Evolutionary conservation across 345 rosid genomes (phyloP).

Genomic region (Populus pruinosa): DNA sequence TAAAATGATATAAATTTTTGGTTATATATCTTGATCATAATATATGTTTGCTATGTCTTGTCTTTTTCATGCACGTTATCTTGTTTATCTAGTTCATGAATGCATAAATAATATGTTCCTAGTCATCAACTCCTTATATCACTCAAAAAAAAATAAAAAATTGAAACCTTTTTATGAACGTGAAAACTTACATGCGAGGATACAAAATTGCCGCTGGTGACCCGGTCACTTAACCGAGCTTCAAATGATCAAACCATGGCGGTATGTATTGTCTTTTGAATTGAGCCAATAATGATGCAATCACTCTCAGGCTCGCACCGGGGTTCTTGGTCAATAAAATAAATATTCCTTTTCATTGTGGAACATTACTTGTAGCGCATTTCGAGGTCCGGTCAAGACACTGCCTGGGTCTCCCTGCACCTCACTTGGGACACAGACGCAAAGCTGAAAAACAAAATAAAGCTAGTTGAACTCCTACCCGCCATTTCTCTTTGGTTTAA

Average conservation of each 20-base stretch:
- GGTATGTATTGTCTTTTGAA: neutral
- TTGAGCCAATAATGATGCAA: neutral
- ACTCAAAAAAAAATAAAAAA: neutral
- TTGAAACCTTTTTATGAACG: neutral
- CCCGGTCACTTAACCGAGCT: neutral
- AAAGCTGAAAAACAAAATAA: neutral
- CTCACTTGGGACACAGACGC: slow-evolving; percentile 16
- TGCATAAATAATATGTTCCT: too few relatives aligned
- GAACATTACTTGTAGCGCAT: slow-evolving; percentile 11
- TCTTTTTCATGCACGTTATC: too few relatives aligned
- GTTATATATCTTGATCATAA: too few relatives aligned
- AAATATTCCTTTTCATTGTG: neutral
- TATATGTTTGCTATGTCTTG: too few relatives aligned
- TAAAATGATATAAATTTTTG: too few relatives aligned
- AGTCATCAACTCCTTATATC: too few relatives aligned
- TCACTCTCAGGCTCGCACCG: neutral
- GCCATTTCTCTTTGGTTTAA: neutral
- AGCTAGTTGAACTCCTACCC: slow-evolving; percentile 5
- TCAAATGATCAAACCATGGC: neutral
- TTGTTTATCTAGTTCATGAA: too few relatives aligned
- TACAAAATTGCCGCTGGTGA: neutral
- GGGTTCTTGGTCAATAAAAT: slow-evolving; percentile 17
- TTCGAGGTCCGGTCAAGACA: slow-evolving; percentile 13
- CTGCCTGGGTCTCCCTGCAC: neutral
- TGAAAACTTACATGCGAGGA: neutral